Base-by-base conservation (phyloP, 306 rosid genomes). In the Vigna radiata region DNA sequence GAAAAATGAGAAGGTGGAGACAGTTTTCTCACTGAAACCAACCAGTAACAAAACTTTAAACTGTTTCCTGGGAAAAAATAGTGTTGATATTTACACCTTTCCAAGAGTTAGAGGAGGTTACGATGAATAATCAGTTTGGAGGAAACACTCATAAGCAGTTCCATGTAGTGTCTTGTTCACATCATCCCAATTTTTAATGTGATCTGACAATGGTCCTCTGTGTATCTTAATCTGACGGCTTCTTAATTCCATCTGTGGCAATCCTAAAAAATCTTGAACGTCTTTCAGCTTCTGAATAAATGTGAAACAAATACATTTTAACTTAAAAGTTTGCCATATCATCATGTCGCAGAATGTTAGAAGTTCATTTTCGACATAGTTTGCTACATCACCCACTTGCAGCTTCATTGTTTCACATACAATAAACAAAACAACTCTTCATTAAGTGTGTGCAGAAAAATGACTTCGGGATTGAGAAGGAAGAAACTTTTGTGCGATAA, bases 191-290 rank as follows among this genome's bases (percentile, higher is more conserved):
- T 94, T 92, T 76, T 41, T 83, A 77, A 92, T 58, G 72, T 90
- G 92, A 19, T 88, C 84, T 0, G 91, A 88, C 79, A 91, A 36
- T 25, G 83, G 66, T 64, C 97, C 95, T 23, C 77, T 84, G 77
- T 89, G 97, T 78, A 94, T 94, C 85, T 92, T 91, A 25, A 94
- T 85, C 77, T 94, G 97, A 48, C 90, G 89, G 82, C 98, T 94
- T n/a, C 54, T 83, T 79, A 91, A 78, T 79, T 83, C 79, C 91
- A 62, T 88, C 75, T 13, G 55, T 1, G 95, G 96, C 80, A 94
- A 78, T 63, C 91, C 80, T 46, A 91, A 81, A 82, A 94, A 94
- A 64, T 84, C 89, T 79, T 70, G 87, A 76, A 94, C 96, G 15
- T 85, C 95, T 41, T 85, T 86, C 68, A 94, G 87, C 77, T 75